Percentiles rank a stretch among this genome's conserved stretches.
These are phyloP conservation scores for Pythium monospermum DNA, from an alignment of 352 stramenopile species.

Conservation along the genomic window DNA sequence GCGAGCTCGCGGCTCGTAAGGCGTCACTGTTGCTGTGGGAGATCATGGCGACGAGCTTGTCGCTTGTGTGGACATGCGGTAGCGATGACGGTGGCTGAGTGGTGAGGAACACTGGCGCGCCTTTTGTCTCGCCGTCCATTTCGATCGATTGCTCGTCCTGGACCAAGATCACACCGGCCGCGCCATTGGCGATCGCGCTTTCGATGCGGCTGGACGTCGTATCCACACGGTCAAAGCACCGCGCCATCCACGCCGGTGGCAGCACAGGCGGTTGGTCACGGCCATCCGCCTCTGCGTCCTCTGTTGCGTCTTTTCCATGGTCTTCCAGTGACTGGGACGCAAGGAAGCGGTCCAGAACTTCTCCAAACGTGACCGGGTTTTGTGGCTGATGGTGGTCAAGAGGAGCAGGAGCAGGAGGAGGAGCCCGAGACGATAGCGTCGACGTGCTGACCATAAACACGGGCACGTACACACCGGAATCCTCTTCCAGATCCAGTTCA, in stretches of 20 bases:
- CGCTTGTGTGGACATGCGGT: not conserved
- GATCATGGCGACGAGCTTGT: slow-evolving; percentile 31
- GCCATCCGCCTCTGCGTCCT: too few relatives aligned
- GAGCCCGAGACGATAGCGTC: slow-evolving; percentile 8
- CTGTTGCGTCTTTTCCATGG: slow-evolving; percentile 13
- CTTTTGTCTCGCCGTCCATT: slow-evolving; percentile 17
- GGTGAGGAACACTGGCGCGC: slow-evolving; percentile 8
- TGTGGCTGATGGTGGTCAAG: too few relatives aligned
- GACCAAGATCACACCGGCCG: slow-evolving; percentile 42
- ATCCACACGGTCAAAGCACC: slow-evolving; percentile 48
- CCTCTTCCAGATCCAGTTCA: slow-evolving; percentile 35
- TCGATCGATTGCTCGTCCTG: slow-evolving; percentile 26
- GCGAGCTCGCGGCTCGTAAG: slow-evolving; percentile 24
- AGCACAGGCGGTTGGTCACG: slow-evolving; percentile 3
- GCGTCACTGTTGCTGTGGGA: slow-evolving; percentile 22
- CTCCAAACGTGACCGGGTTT: slow-evolving; percentile 11
- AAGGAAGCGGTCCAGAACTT: slow-evolving; percentile 23
- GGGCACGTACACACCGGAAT: slow-evolving; percentile 62
- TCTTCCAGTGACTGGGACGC: slow-evolving; percentile 14
- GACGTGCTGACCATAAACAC: slow-evolving; percentile 51
- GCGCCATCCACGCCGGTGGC: slow-evolving; percentile 24
- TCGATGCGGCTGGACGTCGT: slow-evolving; percentile 29
- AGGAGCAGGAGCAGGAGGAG: too few relatives aligned
- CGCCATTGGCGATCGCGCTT: slow-evolving; percentile 41
- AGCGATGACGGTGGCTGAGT: not conserved